Conservation (phyloP, 331 rosid genomes). For the Rosa hybrid region DNA sequence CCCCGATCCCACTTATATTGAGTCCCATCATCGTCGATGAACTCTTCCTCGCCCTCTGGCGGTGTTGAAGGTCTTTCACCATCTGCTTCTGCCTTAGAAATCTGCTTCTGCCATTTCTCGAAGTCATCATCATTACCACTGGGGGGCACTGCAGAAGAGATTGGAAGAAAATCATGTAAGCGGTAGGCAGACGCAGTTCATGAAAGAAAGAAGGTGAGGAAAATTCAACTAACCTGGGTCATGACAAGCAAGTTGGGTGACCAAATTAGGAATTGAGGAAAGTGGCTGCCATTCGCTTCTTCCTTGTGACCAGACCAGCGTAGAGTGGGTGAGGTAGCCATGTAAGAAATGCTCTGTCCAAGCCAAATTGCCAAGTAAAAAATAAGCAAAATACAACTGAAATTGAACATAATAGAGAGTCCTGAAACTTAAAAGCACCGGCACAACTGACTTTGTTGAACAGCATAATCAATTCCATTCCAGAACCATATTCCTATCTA, state of each 20-base stretch:
- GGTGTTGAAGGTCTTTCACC: constrained; percentile 80
- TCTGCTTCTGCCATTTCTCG: constrained; percentile 81
- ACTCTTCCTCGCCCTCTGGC: constrained; percentile 95
- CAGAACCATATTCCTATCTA: background rate
- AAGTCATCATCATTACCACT: constrained; percentile 56
- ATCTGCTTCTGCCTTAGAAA: constrained; percentile 46
- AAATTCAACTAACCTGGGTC: constrained; percentile 38
- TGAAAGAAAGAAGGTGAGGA: background rate
- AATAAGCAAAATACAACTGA: constrained; percentile 44
- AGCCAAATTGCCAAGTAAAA: constrained; percentile 31
- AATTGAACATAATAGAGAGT: constrained; percentile 16
- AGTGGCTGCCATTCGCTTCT: constrained; percentile 80
- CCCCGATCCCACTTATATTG: constrained; percentile 78
- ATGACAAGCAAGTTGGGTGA: constrained; percentile 41
- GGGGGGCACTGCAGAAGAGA: constrained; percentile 48
- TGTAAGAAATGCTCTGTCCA: constrained; percentile 83
- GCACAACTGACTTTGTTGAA: too few species aligned
- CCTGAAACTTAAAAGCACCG: too few species aligned
- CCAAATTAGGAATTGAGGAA: constrained; percentile 62
- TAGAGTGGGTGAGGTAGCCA: constrained; percentile 67
- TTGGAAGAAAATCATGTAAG: constrained; percentile 18
- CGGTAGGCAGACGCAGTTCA: background rate
- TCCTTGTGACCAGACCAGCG: constrained; percentile 90
- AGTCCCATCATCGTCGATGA: constrained; percentile 96
- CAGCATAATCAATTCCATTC: background rate